Conservation (phyloP, 2,329 filamentous ascomycete genomes). For the Trichophyton verrucosum region DNA sequence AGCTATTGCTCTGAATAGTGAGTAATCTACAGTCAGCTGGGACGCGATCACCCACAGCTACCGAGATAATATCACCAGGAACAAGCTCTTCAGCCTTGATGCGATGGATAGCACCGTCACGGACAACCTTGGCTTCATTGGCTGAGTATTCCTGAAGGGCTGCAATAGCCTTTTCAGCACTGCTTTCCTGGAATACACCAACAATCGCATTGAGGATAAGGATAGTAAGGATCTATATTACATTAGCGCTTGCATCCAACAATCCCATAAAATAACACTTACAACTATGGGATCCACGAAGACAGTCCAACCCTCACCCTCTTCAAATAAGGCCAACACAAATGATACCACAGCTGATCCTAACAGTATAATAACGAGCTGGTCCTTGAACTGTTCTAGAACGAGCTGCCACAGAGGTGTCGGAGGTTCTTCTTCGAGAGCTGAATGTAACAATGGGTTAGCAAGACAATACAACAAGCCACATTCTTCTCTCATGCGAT, state of each 20-base stretch:
- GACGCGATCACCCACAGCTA: conserved; percentile 82
- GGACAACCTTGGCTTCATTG: conserved; percentile 88
- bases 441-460: conserved; percentile 29
- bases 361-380: conserved; percentile 88
- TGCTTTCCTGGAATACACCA: conserved; percentile 96
- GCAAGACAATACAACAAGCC: conserved; percentile 6
- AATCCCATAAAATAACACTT: conserved; percentile 33
- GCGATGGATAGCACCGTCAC: conserved; percentile 66
- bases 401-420: conserved; percentile 95
- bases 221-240: conserved; percentile 75
- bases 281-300: conserved; percentile 95
- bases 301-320: conserved; percentile 86
- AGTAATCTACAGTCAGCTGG: conserved; percentile 88
- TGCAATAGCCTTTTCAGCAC: conserved; percentile 94
- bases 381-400: conserved; percentile 97
- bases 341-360: conserved; percentile 91
- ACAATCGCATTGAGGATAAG: conserved; percentile 93
- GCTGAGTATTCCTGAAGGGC: conserved; percentile 98
- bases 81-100: conserved; percentile 96
- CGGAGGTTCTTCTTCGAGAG: conserved; percentile 76
- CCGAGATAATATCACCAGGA: conserved; percentile 79
- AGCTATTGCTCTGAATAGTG: conserved; percentile 91
- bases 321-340: conserved; percentile 81
- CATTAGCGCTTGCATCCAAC: neutral
- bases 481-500: neutral